Evolutionary conservation across 495 filamentous ascomycete genomes (phyloP).

Genomic region (Lepidopterella palustris): DNA sequence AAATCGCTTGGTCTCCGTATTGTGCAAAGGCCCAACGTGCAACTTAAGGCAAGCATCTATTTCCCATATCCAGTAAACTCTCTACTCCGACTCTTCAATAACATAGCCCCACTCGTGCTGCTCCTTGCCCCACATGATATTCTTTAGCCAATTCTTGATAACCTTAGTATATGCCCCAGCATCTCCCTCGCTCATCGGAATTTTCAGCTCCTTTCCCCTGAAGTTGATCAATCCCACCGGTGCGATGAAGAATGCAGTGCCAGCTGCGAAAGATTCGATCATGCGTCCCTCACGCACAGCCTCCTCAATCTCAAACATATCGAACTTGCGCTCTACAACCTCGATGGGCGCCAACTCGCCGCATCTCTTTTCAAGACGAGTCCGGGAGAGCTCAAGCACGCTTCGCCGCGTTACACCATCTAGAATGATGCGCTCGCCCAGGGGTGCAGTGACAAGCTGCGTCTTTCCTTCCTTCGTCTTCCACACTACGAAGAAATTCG

Average conservation of each 20-base stretch:
- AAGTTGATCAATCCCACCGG: conserved; percentile 69
- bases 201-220: conserved; percentile 58
- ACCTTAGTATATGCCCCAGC: conserved; percentile 57
- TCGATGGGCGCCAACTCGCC: conserved; percentile 52
- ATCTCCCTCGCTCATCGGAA: conserved; percentile 54
- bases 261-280: conserved; percentile 77
- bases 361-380: conserved; percentile 44
- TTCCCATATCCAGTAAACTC: neutral
- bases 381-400: conserved; percentile 64
- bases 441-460: conserved; percentile 75
- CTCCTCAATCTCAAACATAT: conserved; percentile 68
- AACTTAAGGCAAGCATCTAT: no score
- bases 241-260: conserved; percentile 84
- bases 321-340: conserved; percentile 72
- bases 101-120: conserved; percentile 74
- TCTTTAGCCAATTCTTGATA: conserved; percentile 70
- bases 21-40: no score
- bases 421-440: conserved; percentile 75
- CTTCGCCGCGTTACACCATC: conserved; percentile 76
- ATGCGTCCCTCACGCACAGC: conserved; percentile 70
- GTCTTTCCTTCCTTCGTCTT: conserved; percentile 54
- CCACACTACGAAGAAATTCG: conserved; percentile 88
- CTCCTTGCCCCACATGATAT: conserved; percentile 83
- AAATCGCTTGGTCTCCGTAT: no score
- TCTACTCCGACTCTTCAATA: neutral